Evolutionary conservation across 768 basidiomycete genomes (phyloP).

Genomic region (Phaeotremella fagi): DNA sequence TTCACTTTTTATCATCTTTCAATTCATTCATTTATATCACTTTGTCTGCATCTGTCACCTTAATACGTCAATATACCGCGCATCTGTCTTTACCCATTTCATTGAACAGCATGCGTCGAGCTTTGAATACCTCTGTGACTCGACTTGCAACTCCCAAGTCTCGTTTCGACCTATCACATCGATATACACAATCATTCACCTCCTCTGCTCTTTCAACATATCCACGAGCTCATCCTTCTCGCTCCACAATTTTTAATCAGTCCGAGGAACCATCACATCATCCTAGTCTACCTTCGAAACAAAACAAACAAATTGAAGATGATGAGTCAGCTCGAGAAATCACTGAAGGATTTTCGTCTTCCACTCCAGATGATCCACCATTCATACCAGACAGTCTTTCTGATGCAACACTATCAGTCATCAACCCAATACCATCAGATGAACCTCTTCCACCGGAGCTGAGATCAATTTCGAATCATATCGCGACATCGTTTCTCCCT

Average conservation of each 20-base stretch:
- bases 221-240: too few species aligned
- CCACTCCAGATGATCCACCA: background rate
- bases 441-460: slow-evolving; percentile 11
- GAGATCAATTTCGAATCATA: slow-evolving; percentile 11
- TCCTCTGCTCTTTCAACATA: too few species aligned
- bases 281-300: background rate
- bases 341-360: background rate
- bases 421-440: slow-evolving; percentile 1
- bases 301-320: background rate
- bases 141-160: background rate
- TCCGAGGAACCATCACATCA: slow-evolving; percentile 12
- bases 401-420: slow-evolving; percentile 5
- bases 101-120: too few species aligned
- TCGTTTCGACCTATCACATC: background rate
- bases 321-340: background rate
- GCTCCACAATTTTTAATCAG: background rate
- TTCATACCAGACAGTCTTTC: background rate
- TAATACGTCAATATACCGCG: too few species aligned
- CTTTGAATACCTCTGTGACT: too few species aligned
- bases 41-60: too few species aligned
- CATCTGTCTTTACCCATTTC: too few species aligned
- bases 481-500: slow-evolving; percentile 24
- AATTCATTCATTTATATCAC: too few species aligned
- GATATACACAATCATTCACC: background rate
- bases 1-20: too few species aligned